These are phyloP conservation scores for Scheffersomyces cryptocercus DNA, from an alignment of 1,139 yeast species.

Conservation along the genomic window DNA sequence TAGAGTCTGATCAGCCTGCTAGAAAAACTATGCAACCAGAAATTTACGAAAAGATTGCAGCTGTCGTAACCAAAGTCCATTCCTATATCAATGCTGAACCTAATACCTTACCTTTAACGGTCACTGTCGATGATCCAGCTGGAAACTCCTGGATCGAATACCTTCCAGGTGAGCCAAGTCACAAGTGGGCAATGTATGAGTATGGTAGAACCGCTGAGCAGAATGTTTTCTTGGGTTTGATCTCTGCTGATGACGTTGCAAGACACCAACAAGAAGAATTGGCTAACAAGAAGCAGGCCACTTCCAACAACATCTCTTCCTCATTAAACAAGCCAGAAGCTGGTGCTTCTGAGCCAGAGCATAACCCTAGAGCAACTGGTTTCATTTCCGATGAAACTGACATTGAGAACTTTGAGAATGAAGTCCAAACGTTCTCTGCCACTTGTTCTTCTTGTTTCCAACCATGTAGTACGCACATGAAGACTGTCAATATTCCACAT, in stretches of 20 bases:
- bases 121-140: conserved; percentile 87
- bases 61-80: conserved; percentile 61
- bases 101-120: conserved; percentile 73
- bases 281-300: conserved; percentile 40
- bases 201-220: conserved; percentile 88
- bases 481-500: conserved; percentile 94
- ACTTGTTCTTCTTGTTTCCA: conserved; percentile 87
- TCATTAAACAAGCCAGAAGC: conserved; percentile 13
- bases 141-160: conserved; percentile 98
- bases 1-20: conserved; percentile 75
- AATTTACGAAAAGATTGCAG: conserved; percentile 70
- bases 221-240: conserved; percentile 81
- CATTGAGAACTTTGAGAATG: conserved; percentile 81
- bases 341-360: conserved; percentile 2
- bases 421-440: conserved; percentile 90
- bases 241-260: conserved; percentile 76
- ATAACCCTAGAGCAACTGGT: conserved; percentile 56
- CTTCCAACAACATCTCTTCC: conserved; percentile 31
- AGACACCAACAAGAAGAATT: conserved; percentile 46
- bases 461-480: conserved; percentile 92
- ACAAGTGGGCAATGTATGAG: conserved; percentile 87
- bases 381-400: conserved; percentile 70
- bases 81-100: conserved; percentile 63
- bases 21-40: conserved; percentile 76
- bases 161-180: conserved; percentile 83